These are phyloP conservation scores for Paecilomyces fulvus DNA, from an alignment of 2,329 filamentous ascomycete genomes.

Conservation along the genomic window DNA sequence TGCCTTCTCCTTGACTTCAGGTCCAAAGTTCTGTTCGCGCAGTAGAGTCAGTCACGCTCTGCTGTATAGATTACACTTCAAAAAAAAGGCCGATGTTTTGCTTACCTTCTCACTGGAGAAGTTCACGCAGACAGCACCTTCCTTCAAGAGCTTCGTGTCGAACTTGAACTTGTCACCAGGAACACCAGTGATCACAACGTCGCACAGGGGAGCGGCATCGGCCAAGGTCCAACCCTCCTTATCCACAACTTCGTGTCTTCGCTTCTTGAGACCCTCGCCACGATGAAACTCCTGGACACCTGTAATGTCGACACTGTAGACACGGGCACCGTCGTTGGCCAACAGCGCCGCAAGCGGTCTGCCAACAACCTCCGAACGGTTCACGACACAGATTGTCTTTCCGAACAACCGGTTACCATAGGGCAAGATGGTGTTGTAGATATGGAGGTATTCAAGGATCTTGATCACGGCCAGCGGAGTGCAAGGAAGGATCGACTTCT, in stretches of 20 bases:
- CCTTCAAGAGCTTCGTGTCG: conserved; percentile 69
- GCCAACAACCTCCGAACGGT: conserved; percentile 91
- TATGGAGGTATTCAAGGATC: conserved; percentile 88
- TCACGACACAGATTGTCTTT: conserved; percentile 91
- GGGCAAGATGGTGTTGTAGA: conserved; percentile 91
- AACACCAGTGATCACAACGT: conserved; percentile 91
- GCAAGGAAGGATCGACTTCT: conserved; percentile 91
- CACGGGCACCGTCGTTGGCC: conserved; percentile 90
- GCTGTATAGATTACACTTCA: neutral
- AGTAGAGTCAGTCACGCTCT: conserved; percentile 2
- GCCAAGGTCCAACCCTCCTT: conserved; percentile 71
- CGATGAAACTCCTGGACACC: conserved; percentile 89
- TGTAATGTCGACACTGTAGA: conserved; percentile 89
- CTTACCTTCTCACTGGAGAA: conserved; percentile 79
- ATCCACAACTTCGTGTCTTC: conserved; percentile 77
- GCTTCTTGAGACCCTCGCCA: conserved; percentile 76
- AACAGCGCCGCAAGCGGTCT: conserved; percentile 84
- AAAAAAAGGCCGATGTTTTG: neutral
- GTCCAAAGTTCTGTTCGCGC: conserved; percentile 63
- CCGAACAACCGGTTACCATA: conserved; percentile 90
- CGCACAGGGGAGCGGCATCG: conserved; percentile 76
- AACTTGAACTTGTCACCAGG: conserved; percentile 86
- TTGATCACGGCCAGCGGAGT: conserved; percentile 95
- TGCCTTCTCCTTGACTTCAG: conserved; percentile 86
- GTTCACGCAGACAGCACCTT: conserved; percentile 97